Percentiles rank a stretch among this genome's conserved stretches.
Conservation (phyloP, 2,329 filamentous ascomycete genomes). For the Paramyrothecium sp. region DNA sequence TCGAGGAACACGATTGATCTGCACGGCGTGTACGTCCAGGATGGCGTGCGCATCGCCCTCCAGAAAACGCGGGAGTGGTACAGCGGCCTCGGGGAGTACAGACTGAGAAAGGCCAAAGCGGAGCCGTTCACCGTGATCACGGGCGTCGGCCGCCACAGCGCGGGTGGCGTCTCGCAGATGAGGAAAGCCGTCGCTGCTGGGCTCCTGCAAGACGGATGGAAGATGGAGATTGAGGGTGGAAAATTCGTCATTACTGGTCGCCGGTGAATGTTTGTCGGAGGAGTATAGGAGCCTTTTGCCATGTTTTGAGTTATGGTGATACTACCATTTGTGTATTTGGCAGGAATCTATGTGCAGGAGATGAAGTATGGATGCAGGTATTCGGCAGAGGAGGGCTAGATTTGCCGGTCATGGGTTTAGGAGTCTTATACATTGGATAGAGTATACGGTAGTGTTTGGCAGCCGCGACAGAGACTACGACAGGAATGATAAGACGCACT, state of each 20-base stretch:
- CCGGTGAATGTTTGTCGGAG: constrained; percentile 17
- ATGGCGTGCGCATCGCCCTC: constrained; percentile 76
- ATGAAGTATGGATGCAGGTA: too few species aligned
- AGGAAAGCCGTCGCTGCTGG: constrained; percentile 78
- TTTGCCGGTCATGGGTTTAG: too few species aligned
- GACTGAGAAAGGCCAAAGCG: constrained; percentile 46
- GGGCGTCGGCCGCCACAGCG: constrained; percentile 75
- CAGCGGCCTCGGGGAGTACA: constrained; percentile 65
- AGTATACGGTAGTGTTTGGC: too few species aligned
- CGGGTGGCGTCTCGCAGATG: constrained; percentile 71
- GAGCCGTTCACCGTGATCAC: constrained; percentile 73
- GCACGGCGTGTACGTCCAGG: constrained; percentile 78
- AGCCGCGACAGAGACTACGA: too few species aligned
- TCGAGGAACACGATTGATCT: constrained; percentile 65
- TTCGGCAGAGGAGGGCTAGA: too few species aligned
- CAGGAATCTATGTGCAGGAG: too few species aligned
- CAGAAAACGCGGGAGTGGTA: constrained; percentile 73
- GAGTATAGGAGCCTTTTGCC: neutral
- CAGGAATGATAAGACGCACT: too few species aligned
- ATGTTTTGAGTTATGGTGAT: too few species aligned
- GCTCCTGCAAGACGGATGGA: constrained; percentile 80
- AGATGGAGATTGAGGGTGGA: constrained; percentile 69
- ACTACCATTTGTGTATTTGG: too few species aligned
- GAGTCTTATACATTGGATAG: too few species aligned
- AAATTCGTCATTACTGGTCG: constrained; percentile 68